phyloP scores from a whole-genome alignment of 331 rosid genomes.

The Rosa hybrid region DNA sequence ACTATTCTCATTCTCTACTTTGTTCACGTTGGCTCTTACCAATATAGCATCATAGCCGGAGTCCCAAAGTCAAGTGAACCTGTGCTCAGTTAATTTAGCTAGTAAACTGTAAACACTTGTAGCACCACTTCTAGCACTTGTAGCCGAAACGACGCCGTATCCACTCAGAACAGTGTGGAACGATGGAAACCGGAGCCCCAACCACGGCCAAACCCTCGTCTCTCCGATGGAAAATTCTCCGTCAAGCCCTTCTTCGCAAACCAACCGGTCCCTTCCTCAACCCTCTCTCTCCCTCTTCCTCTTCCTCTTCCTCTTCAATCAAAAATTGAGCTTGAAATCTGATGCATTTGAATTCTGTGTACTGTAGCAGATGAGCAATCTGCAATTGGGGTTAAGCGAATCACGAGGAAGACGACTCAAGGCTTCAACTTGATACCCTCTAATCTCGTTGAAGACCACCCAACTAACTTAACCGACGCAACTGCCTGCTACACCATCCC shows the following conservation, averaged over 20 bases:
- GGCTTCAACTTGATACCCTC: conserved; percentile 84
- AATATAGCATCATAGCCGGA: no score
- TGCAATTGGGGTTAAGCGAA: conserved; percentile 40
- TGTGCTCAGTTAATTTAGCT: no score
- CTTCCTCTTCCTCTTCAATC: conserved; percentile 1
- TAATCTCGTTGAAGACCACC: conserved; percentile 7
- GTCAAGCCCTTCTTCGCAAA: conserved; percentile 62
- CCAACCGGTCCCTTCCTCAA: conserved; percentile 4
- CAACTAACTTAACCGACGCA: conserved; percentile 43
- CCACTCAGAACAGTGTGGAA: background rate
- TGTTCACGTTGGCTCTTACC: no score
- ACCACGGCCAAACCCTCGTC: conserved; percentile 53
- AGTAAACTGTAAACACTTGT: no score
- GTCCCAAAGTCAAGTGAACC: no score
- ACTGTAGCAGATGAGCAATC: conserved; percentile 46
- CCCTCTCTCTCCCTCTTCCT: conserved; percentile 6
- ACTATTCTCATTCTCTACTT: no score
- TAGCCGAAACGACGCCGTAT: background rate
- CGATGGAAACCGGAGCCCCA: conserved; percentile 2
- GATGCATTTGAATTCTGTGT: background rate
- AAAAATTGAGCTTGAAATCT: background rate
- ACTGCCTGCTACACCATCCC: conserved; percentile 75
- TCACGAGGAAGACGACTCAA: conserved; percentile 60
- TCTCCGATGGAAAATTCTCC: conserved; percentile 72
- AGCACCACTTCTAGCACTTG: background rate